Evolutionary conservation across 2,329 filamentous ascomycete genomes (phyloP), one percentile per base, ranked within the genome.

Genomic region (Echinosphaeria canescens): DNA sequence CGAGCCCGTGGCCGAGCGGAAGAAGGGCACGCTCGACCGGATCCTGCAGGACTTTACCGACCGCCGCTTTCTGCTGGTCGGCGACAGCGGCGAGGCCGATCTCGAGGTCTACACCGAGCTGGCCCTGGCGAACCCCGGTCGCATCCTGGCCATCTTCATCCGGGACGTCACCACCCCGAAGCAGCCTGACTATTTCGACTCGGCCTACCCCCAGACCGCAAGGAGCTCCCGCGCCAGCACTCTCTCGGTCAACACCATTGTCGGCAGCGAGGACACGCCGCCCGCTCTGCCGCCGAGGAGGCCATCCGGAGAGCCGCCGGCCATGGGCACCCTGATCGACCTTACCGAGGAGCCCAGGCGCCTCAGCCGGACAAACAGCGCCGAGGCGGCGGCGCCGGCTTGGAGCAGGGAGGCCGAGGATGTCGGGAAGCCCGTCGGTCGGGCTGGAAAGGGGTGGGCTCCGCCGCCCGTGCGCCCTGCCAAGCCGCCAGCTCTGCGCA

Each of bases 21-120:
- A 98, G 53, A 85, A 82, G 46, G 71, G 75, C 1, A 84, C 81
- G 0, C 55, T 98, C 2, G 81, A 90, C 34, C 73, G 72, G 38
- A 75, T 98, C 15, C 59, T 95, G 41, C 59, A 62, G 28, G 90
- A 98, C 44, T 98, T 98, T 37, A 88, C 88, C 0, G 63, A 82
- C 26, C 62, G 88, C 24, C 80, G 69, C 38, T 98, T 98, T 41
- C 66, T 98, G 3, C 60, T 98, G 3, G 76, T 95, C 8, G 88
- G 88, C 7, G 88, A 98, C 44, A 93, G 84, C 38, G 88, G 90
- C 20, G 88, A 98, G 49, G 88, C 85, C 6, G 90, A 98, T 48
- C 56, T 98, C 3, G 90, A 98, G 46, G 82, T 95, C 0, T 98
- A 98, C 42, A 93, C 84, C 0, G 88, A 98, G 34, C 63, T 92